Conservation (phyloP, 768 basidiomycete genomes). For the Mycena olivaceomarginata region DNA sequence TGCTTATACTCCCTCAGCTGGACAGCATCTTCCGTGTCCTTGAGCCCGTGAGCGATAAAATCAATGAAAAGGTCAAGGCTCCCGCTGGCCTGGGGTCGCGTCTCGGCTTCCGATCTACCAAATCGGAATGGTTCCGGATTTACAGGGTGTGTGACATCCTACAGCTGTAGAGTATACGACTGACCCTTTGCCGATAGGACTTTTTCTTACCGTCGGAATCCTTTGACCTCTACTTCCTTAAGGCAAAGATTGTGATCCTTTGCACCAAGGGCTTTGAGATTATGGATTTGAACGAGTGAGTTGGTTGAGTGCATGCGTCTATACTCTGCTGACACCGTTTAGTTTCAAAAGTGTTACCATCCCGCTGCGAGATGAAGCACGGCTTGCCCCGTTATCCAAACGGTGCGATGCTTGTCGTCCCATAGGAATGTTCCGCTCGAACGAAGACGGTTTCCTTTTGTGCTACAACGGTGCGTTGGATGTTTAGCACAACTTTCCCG, state of each 20-base stretch:
- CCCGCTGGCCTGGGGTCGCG: slow-evolving; percentile 84
- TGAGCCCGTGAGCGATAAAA: slow-evolving; percentile 95
- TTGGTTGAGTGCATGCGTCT: neutral
- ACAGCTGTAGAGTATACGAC: neutral
- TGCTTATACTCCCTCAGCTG: slow-evolving; percentile 59
- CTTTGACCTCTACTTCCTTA: slow-evolving; percentile 93
- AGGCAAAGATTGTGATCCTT: slow-evolving; percentile 94
- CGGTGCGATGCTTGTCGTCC: slow-evolving; percentile 93
- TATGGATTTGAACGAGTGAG: slow-evolving; percentile 96
- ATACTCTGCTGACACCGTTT: slow-evolving; percentile 3
- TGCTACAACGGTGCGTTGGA: slow-evolving; percentile 87
- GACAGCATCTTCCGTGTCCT: slow-evolving; percentile 97
- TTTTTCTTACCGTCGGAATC: slow-evolving; percentile 96
- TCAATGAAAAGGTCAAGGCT: slow-evolving; percentile 84
- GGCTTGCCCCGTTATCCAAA: slow-evolving; percentile 82
- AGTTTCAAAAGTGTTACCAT: slow-evolving; percentile 94
- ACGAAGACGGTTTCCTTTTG: slow-evolving; percentile 94
- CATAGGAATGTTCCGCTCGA: slow-evolving; percentile 95
- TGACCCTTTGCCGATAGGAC: slow-evolving; percentile 60
- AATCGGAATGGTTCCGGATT: slow-evolving; percentile 96
- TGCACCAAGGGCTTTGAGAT: slow-evolving; percentile 98
- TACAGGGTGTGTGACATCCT: slow-evolving; percentile 70
- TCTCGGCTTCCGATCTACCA: slow-evolving; percentile 85
- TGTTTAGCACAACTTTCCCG: neutral
- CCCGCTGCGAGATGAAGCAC: slow-evolving; percentile 84